Evolutionary conservation across 306 rosid genomes (phyloP), one percentile per base, ranked within the genome.

Genomic region (Alnus rubra): DNA sequence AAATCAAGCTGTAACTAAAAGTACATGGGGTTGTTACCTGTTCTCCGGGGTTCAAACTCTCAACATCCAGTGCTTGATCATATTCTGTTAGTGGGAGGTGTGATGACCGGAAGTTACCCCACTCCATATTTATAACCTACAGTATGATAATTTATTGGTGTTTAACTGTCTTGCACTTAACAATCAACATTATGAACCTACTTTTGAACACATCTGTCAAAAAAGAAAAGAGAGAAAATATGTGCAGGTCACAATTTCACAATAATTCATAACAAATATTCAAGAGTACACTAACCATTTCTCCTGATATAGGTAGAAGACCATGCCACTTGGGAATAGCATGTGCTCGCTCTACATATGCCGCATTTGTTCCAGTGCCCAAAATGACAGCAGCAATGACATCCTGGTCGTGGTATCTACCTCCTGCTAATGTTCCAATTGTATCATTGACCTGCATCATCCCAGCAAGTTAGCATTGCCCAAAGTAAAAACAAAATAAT

Each of bases 291-390:
- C 88, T 72, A 75, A 96, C 99, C 99, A 96, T 93, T 79, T 93
- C 91, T 85, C 98, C 98, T 47, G 99, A 96, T 81, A 87, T 87
- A 30, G 99, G 93, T 67, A 83, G 80, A 82, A 77, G 92, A 73
- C 96, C 99, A 18, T 91, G 93, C 98, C 96, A 91, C 78, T 96
- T 96, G 74, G 99, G 99, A 83, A 96, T 96, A 62, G 99, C 94
- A 31, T 89, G 86, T 10, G 94, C 97, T 65, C 84, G 86, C 77
- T 96, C 99, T 12, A 93, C 89, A 75, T 96, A 96, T 12, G 99
- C 99, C 9, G 99, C 99, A 84, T 96, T 96, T 79, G 99, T 96
- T 81, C 99, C 99, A 15, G 99, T 96, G 77, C 99, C 99, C 79
- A 96, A 87, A 86, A 96, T 96, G 80, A 93, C 93, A 63, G 96